Evolutionary conservation across 805 yeast species (phyloP).

Genomic region (Spathaspora gorwiae): DNA sequence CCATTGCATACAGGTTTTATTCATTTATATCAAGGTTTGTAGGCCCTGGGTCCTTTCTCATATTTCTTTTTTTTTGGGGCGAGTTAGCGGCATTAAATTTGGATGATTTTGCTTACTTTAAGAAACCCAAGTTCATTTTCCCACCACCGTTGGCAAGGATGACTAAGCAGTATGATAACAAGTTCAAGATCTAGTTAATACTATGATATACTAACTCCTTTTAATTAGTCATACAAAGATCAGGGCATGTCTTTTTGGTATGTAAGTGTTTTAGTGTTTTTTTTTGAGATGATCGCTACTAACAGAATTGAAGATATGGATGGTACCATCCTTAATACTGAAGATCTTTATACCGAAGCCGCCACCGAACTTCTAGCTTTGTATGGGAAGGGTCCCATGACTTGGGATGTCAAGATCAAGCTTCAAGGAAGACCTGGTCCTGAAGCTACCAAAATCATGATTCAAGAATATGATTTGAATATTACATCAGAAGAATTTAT

Average conservation of each 20-base stretch:
- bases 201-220: no score
- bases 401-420: constrained; percentile 86
- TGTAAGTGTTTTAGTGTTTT: constrained; percentile 16
- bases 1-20: neutral
- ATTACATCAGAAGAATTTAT: constrained; percentile 61
- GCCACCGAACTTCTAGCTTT: constrained; percentile 60
- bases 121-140: neutral
- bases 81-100: no score
- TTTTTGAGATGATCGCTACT: constrained; percentile 5
- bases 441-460: constrained; percentile 59
- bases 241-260: constrained; percentile 72
- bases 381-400: constrained; percentile 72
- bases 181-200: no score
- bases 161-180: neutral
- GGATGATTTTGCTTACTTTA: no score
- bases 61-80: neutral
- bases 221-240: constrained; percentile 12
- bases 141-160: neutral
- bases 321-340: constrained; percentile 88
- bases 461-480: constrained; percentile 66
- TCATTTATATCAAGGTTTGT: neutral
- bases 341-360: constrained; percentile 82
- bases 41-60: neutral
- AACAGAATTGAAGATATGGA: constrained; percentile 67
- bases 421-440: constrained; percentile 91